A percentile compares a stretch with the other conserved stretches of the same genome.
phyloP scores from a whole-genome alignment of 2,329 filamentous ascomycete genomes.

The Ceratocystis cubensis region DNA sequence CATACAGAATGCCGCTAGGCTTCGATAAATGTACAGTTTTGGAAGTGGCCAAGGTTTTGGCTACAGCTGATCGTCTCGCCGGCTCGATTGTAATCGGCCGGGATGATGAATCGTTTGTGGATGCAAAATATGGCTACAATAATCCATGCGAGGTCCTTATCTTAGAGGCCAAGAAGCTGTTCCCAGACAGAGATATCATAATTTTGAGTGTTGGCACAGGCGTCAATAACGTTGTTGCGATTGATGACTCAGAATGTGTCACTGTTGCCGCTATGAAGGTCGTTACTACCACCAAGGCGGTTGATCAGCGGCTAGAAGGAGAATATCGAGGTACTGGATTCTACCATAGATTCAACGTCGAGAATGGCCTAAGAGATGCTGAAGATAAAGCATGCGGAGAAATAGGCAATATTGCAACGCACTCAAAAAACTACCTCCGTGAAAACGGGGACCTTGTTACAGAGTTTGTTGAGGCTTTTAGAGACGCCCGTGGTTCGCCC shows the following conservation, averaged over 20 bases:
- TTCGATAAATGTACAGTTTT: conserved; percentile 25
- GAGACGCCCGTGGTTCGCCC: no score
- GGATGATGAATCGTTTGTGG: conserved; percentile 26
- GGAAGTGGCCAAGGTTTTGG: conserved; percentile 26
- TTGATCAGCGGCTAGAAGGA: conserved; percentile 13
- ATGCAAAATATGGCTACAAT: conserved; percentile 27
- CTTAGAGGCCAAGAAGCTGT: conserved; percentile 24
- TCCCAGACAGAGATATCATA: conserved; percentile 21
- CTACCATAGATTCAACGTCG: conserved; percentile 26
- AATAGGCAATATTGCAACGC: conserved; percentile 22
- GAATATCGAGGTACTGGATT: conserved; percentile 21
- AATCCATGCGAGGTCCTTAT: conserved; percentile 28
- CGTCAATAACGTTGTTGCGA: conserved; percentile 22
- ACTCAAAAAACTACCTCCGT: conserved; percentile 23
- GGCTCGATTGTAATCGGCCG: conserved; percentile 25
- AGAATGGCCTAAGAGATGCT: conserved; percentile 25
- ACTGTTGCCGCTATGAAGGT: background rate
- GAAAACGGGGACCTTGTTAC: no score
- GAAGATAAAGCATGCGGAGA: conserved; percentile 25
- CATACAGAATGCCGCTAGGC: conserved; percentile 23
- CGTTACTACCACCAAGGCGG: background rate
- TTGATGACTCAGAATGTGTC: conserved; percentile 18
- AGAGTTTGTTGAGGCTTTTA: no score
- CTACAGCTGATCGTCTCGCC: conserved; percentile 26
- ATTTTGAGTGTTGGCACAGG: conserved; percentile 27